Evolutionary conservation across 2,329 filamentous ascomycete species (phyloP), one percentile per base, ranked within the genome.

Genomic region (Tolypocladium paradoxum): DNA sequence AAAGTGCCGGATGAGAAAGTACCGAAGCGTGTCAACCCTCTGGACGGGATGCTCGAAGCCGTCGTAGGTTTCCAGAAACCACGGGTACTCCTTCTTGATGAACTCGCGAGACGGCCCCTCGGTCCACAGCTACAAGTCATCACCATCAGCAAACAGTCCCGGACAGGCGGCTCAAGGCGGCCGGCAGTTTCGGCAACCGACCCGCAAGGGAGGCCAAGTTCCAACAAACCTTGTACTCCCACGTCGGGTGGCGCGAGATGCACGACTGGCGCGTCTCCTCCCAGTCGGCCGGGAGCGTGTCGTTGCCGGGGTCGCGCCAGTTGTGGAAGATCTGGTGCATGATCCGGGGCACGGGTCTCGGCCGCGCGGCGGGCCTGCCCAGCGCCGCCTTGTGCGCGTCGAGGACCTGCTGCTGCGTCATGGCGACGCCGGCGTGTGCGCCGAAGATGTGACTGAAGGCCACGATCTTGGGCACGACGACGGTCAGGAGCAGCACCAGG

Each of bases 41-140:
- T 91, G 85, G 58, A 92, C 90, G 14, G 84, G 82, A 66, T 85
- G 88, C 34, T 74, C 76, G 70, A 91, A 92, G 62, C 76, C 77
- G 63, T 88, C 83, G 63, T 87, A 93, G 0, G 84, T 88, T 51
- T 82, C 75, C 18, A 89, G 72, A 66, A 90, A 91, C 84, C 86
- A 90, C 1, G 86, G 81, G 62, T 90, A 92, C 66, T 91, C 81
- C 34, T 75, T 73, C 36, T 78, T 77, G 59, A 92, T 88, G 62
- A 92, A 90, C 2, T 84, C 78, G 60, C 83, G 77, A 27, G 85
- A 80, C 59, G 78, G 78, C 45, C 78, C 79, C 61, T 90, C 83
- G 8, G 87, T 90, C 88, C 88, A 93, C 22, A 91, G 77, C 53
- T 54, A 18, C 24, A 35, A 11, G 33, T 14, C 2, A 12, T 3